A percentile compares a stretch with the other conserved stretches of the same genome.
Conservation (phyloP, 2,329 filamentous ascomycete species). For the Calonectria henricotiae region DNA sequence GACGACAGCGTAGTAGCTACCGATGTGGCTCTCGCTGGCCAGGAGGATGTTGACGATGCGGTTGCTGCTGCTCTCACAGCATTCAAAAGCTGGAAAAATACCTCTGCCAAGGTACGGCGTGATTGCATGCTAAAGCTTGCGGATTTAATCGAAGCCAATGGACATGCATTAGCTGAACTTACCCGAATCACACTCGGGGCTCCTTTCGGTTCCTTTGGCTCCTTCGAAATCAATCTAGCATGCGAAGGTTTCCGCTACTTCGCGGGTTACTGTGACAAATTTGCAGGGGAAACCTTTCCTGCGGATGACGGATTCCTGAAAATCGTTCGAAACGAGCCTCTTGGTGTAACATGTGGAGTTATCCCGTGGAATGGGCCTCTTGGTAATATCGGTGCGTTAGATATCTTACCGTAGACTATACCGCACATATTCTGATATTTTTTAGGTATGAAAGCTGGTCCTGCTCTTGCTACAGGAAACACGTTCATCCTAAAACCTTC, state of each 20-base stretch:
- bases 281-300: slow-evolving; percentile 49
- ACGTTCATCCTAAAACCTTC: slow-evolving; percentile 63
- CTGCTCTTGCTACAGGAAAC: slow-evolving; percentile 64
- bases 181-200: slow-evolving; percentile 65
- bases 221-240: slow-evolving; percentile 60
- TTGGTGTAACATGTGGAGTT: slow-evolving; percentile 54
- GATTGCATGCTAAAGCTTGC: slow-evolving; percentile 64
- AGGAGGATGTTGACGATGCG: slow-evolving; percentile 64
- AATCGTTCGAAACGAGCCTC: slow-evolving; percentile 49
- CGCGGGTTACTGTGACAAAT: slow-evolving; percentile 49
- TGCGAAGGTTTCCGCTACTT: slow-evolving; percentile 59
- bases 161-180: slow-evolving; percentile 57
- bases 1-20: slow-evolving; percentile 67
- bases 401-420: neutral
- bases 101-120: slow-evolving; percentile 58
- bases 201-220: slow-evolving; percentile 63
- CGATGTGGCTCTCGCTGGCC: slow-evolving; percentile 64
- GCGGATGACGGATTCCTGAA: slow-evolving; percentile 46
- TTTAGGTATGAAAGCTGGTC: slow-evolving; percentile 59
- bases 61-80: slow-evolving; percentile 65
- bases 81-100: slow-evolving; percentile 62
- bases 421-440: neutral
- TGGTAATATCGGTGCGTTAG: slow-evolving; percentile 53
- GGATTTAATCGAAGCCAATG: slow-evolving; percentile 59
- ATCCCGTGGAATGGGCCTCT: slow-evolving; percentile 61